phyloP scores from a whole-genome alignment of 768 basidiomycete species.

The Royoungia palumana region DNA sequence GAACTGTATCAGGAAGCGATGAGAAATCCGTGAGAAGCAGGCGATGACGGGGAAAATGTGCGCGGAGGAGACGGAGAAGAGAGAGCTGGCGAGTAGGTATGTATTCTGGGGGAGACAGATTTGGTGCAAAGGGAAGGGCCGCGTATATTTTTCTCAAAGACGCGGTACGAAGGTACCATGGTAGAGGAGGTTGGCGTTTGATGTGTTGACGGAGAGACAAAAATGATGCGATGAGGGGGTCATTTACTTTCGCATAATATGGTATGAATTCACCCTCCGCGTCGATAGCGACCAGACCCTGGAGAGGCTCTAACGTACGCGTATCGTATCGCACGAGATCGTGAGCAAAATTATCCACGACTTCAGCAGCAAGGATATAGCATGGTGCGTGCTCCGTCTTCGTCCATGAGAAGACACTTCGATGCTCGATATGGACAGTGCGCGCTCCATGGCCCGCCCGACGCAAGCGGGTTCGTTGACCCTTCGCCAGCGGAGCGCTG shows the following conservation, averaged over 20 bases:
- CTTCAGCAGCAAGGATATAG: constrained; percentile 93
- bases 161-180: constrained; percentile 52
- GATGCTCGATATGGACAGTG: constrained; percentile 65
- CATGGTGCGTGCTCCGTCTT: constrained; percentile 76
- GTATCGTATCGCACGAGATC: constrained; percentile 91
- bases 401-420: constrained; percentile 86
- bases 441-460: constrained; percentile 30
- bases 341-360: constrained; percentile 97
- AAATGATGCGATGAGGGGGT: constrained; percentile 79
- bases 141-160: constrained; percentile 62
- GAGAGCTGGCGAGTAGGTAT: constrained; percentile 88
- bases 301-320: constrained; percentile 73
- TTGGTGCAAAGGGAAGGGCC: constrained; percentile 83
- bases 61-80: constrained; percentile 78
- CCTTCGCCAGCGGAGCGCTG: constrained; percentile 67
- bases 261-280: constrained; percentile 77
- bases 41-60: constrained; percentile 88
- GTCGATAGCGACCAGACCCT: constrained; percentile 79
- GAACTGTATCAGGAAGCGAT: constrained; percentile 79
- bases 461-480: constrained; percentile 67
- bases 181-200: constrained; percentile 55
- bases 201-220: constrained; percentile 64
- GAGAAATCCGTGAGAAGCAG: constrained; percentile 93
- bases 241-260: constrained; percentile 78
- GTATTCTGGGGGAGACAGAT: constrained; percentile 84